phyloP scores from a whole-genome alignment of 2,329 filamentous ascomycete species.

The Cytospora schulzeri region DNA sequence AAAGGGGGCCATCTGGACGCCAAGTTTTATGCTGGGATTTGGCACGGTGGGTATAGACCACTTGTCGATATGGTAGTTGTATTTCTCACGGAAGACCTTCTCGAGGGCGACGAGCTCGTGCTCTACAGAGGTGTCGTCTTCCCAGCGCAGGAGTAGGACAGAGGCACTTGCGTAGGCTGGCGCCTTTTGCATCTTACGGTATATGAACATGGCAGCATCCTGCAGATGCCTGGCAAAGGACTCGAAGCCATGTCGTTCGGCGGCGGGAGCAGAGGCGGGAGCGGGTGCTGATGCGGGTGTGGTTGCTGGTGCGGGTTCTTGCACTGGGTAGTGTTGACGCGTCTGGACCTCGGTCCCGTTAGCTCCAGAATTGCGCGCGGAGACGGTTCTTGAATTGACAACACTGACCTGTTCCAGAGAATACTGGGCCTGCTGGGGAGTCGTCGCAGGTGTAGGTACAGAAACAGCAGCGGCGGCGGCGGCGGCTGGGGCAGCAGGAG shows the following conservation, averaged over 20 bases:
- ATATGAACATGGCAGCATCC: conserved; percentile 68
- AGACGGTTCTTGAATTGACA: not conserved
- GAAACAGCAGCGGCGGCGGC: conserved; percentile 12
- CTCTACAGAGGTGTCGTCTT: conserved; percentile 58
- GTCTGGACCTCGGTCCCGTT: conserved; percentile 15
- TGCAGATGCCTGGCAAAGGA: conserved; percentile 68
- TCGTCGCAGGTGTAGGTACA: conserved; percentile 12
- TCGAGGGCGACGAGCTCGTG: conserved; percentile 58
- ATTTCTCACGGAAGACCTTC: conserved; percentile 59
- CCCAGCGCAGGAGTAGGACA: conserved; percentile 63
- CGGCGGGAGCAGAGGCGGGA: conserved; percentile 23
- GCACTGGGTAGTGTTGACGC: conserved; percentile 27
- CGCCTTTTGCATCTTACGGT: conserved; percentile 61
- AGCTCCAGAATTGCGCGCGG: not conserved
- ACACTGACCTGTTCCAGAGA: conserved; percentile 29
- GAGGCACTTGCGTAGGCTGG: conserved; percentile 59
- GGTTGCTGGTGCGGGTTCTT: conserved; percentile 26
- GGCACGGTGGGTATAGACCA: conserved; percentile 63
- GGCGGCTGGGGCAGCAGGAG: conserved; percentile 3
- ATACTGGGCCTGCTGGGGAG: conserved; percentile 28
- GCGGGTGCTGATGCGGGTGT: conserved; percentile 28
- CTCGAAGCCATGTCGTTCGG: conserved; percentile 64
- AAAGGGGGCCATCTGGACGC: conserved; percentile 61
- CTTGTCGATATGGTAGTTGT: conserved; percentile 61
- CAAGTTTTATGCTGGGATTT: conserved; percentile 63